Conservation (phyloP, 2,329 filamentous ascomycete genomes). For the Fusarium sp. region DNA sequence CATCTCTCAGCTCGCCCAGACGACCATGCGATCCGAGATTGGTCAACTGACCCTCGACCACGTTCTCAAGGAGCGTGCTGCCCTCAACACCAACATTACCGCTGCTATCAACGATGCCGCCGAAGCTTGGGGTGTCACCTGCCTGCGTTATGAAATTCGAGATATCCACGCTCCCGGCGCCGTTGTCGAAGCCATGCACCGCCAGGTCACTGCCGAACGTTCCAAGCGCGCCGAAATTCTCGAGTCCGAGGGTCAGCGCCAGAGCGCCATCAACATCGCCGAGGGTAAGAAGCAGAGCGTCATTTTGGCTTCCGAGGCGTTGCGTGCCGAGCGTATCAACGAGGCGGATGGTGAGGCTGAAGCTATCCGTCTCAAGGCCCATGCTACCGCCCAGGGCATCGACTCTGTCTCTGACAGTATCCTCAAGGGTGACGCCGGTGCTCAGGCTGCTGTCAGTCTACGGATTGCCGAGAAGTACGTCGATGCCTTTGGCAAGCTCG, state of each 20-base stretch:
- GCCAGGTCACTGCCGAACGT: slow-evolving; percentile 95
- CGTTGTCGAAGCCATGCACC: slow-evolving; percentile 97
- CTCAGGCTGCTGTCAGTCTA: slow-evolving; percentile 85
- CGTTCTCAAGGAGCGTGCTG: slow-evolving; percentile 95
- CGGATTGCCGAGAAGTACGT: slow-evolving; percentile 98
- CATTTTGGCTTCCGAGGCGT: slow-evolving; percentile 92
- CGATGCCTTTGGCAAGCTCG: slow-evolving; percentile 90
- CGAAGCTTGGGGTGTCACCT: slow-evolving; percentile 95
- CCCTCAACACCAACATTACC: slow-evolving; percentile 98
- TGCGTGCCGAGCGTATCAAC: slow-evolving; percentile 93
- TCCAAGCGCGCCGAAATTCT: slow-evolving; percentile 98
- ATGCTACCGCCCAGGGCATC: slow-evolving; percentile 88
- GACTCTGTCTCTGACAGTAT: slow-evolving; percentile 85
- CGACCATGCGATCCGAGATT: slow-evolving; percentile 98
- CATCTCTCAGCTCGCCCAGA: slow-evolving; percentile 97
- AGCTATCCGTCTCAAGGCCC: slow-evolving; percentile 86
- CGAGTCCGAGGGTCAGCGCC: slow-evolving; percentile 95
- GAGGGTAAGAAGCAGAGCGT: slow-evolving; percentile 98
- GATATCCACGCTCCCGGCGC: slow-evolving; percentile 96
- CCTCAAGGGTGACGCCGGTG: slow-evolving; percentile 75
- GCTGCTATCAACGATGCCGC: slow-evolving; percentile 98
- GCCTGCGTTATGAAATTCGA: slow-evolving; percentile 95
- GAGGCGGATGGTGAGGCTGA: slow-evolving; percentile 91
- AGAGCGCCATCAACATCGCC: slow-evolving; percentile 98
- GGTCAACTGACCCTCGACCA: slow-evolving; percentile 96